These are phyloP conservation scores for Plasmodium ovale DNA, from an alignment of 169 alveolate species.

Conservation along the genomic window DNA sequence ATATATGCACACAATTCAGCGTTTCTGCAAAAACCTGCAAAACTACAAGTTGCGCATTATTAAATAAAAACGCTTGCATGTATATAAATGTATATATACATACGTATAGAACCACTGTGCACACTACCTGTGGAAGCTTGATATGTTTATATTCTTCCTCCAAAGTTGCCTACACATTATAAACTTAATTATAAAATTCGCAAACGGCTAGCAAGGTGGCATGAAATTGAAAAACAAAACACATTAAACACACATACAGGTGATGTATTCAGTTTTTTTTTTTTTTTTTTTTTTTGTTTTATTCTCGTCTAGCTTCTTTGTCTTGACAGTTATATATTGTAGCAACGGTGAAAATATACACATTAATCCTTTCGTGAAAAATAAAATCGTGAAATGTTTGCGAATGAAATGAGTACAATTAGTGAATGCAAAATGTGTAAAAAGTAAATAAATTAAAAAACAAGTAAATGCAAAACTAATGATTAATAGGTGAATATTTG, in stretches of 20 bases:
- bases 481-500: no score
- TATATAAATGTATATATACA: not conserved
- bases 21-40: not conserved
- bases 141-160: no score
- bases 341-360: no score
- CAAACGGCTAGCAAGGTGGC: no score
- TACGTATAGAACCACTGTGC: no score
- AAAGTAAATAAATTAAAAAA: not conserved
- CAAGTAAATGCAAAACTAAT: no score
- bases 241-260: not conserved
- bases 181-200: conserved; percentile 4
- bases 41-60: not conserved
- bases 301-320: not conserved
- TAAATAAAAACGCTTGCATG: not conserved
- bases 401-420: no score
- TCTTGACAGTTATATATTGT: not conserved
- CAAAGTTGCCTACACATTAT: no score
- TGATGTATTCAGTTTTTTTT: no score
- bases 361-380: not conserved
- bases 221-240: no score
- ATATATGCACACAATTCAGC: not conserved
- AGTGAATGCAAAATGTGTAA: not conserved
- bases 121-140: no score
- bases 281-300: not conserved
- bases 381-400: no score